phyloP scores from a whole-genome alignment of 139 green algal genomes.

The Chlorella sp. region DNA sequence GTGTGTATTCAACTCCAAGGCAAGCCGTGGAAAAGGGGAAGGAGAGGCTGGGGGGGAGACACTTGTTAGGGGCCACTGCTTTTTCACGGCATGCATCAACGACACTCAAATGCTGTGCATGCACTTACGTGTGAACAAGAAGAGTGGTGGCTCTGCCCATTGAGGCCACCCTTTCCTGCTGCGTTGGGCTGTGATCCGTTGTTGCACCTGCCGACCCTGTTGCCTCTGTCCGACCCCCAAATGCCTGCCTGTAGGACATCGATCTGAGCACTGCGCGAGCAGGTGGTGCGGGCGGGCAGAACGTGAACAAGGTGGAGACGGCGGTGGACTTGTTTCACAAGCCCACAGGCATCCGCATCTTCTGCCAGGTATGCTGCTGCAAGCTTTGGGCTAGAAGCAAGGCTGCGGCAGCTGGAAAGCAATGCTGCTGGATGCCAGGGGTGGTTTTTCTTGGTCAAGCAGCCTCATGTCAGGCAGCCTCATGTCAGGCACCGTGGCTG shows the following conservation, averaged over 20 bases:
- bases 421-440: neutral
- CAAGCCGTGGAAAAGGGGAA: too few species aligned
- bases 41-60: too few species aligned
- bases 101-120: too few species aligned
- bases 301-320: conserved; percentile 97
- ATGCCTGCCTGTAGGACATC: conserved; percentile 61
- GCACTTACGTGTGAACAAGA: too few species aligned
- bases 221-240: neutral
- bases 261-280: conserved; percentile 81
- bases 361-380: conserved; percentile 66
- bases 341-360: conserved; percentile 91
- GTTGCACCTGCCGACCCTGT: neutral
- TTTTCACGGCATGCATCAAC: too few species aligned
- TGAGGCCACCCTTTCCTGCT: too few species aligned
- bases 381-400: neutral
- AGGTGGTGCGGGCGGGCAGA: conserved; percentile 86
- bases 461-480: neutral
- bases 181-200: too few species aligned
- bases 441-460: neutral
- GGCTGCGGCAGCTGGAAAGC: neutral
- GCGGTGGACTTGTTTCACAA: conserved; percentile 98
- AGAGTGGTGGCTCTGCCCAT: neutral
- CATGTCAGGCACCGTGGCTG: neutral
- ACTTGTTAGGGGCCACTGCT: too few species aligned
- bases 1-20: too few species aligned